phyloP scores from a whole-genome alignment of 2,329 filamentous ascomycete species.

The Sporothrix phasma region DNA sequence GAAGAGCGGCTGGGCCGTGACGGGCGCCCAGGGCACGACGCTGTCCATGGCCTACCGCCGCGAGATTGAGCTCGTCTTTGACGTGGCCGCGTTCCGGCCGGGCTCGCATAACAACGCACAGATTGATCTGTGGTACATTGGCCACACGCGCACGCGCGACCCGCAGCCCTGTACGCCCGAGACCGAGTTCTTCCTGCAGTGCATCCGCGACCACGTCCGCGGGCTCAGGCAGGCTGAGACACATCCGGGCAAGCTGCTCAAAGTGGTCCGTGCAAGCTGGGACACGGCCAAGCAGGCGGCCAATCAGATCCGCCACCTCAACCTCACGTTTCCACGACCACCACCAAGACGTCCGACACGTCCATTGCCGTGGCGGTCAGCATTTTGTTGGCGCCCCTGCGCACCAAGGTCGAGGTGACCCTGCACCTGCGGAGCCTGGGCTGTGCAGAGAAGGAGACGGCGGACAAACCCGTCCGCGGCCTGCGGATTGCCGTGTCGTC shows the following conservation, averaged over 20 bases:
- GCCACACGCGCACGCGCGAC: conserved; percentile 43
- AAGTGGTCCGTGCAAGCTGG: conserved; percentile 54
- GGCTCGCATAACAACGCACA: conserved; percentile 38
- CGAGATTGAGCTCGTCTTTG: conserved; percentile 64
- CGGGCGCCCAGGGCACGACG: conserved; percentile 48
- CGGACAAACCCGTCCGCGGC: no score
- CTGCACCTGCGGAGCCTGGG: conserved; percentile 39
- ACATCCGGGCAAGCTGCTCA: conserved; percentile 47
- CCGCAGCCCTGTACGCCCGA: conserved; percentile 50
- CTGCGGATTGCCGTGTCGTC: conserved; percentile 41
- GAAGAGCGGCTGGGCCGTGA: conserved; percentile 61
- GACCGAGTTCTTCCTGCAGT: conserved; percentile 65
- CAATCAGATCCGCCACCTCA: conserved; percentile 51
- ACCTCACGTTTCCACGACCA: conserved; percentile 52
- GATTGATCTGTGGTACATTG: conserved; percentile 64
- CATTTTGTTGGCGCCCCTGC: conserved; percentile 52
- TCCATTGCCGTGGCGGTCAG: conserved; percentile 51
- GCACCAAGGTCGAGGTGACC: conserved; percentile 57
- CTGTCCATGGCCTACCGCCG: conserved; percentile 66
- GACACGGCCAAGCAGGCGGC: conserved; percentile 50
- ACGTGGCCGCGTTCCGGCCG: conserved; percentile 50
- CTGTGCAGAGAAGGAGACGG: conserved; percentile 28
- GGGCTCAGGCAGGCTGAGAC: conserved; percentile 49
- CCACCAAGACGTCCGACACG: conserved; percentile 55
- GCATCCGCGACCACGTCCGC: conserved; percentile 58